These are phyloP conservation scores for Pseudevernia furfuracea DNA, from an alignment of 495 filamentous ascomycete species.

Conservation along the genomic window DNA sequence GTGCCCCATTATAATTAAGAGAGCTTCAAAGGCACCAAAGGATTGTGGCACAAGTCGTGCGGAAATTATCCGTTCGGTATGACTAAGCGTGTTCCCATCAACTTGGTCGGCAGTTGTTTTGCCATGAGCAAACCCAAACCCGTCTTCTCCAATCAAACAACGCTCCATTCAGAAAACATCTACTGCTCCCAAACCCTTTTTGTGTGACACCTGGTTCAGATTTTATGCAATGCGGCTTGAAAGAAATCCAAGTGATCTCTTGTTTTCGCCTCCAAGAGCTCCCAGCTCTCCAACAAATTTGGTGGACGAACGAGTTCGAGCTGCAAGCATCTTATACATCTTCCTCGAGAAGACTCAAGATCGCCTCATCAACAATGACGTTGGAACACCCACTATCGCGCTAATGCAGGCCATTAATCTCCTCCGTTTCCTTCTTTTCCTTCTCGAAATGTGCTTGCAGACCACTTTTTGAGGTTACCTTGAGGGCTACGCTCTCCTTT, in stretches of 20 bases:
- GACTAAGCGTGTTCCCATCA: background rate
- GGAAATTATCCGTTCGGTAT: background rate
- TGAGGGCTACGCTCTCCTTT: background rate
- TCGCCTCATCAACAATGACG: background rate
- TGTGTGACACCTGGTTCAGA: too few species aligned
- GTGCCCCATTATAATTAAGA: background rate
- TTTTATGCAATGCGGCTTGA: too few species aligned
- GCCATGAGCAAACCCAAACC: background rate
- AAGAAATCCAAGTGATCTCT: background rate
- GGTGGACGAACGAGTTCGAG: background rate
- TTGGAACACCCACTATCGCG: background rate
- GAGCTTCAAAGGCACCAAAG: background rate
- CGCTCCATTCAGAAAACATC: background rate
- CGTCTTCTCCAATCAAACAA: background rate
- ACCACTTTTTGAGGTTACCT: background rate
- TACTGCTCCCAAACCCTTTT: background rate
- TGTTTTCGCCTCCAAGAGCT: background rate
- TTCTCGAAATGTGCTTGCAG: background rate
- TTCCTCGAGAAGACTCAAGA: background rate
- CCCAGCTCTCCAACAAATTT: background rate
- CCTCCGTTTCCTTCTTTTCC: background rate
- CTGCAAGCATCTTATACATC: background rate
- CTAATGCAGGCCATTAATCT: background rate
- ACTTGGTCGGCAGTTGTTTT: too few species aligned
- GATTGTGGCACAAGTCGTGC: background rate